Evolutionary conservation across 257 asterid species (phyloP).

Genomic region (Nicotiana tabacum): DNA sequence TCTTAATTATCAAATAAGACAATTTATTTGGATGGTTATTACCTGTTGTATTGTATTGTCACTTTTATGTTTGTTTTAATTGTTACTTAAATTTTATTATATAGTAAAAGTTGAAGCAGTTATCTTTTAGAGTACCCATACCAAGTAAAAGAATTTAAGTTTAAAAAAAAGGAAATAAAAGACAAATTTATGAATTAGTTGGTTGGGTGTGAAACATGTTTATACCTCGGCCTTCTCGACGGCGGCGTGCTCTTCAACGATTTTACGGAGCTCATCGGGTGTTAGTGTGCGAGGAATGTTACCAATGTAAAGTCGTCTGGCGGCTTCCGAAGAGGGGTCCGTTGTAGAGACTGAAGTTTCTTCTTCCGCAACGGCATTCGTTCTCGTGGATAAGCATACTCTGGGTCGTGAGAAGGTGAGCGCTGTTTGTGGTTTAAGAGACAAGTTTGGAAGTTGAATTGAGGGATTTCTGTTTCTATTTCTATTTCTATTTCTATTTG

Average conservation of each 20-base stretch:
- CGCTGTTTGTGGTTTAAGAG: slow-evolving; percentile 29
- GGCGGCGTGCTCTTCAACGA: slow-evolving; percentile 72
- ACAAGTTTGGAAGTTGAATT: slow-evolving; percentile 20
- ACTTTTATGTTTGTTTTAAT: no score
- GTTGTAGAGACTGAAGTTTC: slow-evolving; percentile 27
- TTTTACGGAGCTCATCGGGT: slow-evolving; percentile 63
- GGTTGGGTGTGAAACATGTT: no score
- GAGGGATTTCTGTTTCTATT: slow-evolving; percentile 9
- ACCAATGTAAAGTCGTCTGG: slow-evolving; percentile 71
- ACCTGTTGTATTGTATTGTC: no score
- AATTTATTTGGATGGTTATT: no score
- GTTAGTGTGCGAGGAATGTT: slow-evolving; percentile 74
- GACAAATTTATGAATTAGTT: no score
- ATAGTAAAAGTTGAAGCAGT: no score
- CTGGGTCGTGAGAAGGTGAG: slow-evolving; percentile 3
- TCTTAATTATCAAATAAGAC: no score
- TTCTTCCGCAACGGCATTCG: slow-evolving; percentile 54
- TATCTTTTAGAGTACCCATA: no score
- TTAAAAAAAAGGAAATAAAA: no score
- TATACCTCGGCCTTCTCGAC: slow-evolving; percentile 86
- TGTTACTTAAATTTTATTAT: no score
- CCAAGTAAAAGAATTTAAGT: no score
- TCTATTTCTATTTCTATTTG: slow-evolving; percentile 11
- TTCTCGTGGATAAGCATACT: slow-evolving; percentile 12
- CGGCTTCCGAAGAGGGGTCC: slow-evolving; percentile 49